phyloP scores from a whole-genome alignment of 176 grass and related monocot genomes.

The Oryza australiensis region DNA sequence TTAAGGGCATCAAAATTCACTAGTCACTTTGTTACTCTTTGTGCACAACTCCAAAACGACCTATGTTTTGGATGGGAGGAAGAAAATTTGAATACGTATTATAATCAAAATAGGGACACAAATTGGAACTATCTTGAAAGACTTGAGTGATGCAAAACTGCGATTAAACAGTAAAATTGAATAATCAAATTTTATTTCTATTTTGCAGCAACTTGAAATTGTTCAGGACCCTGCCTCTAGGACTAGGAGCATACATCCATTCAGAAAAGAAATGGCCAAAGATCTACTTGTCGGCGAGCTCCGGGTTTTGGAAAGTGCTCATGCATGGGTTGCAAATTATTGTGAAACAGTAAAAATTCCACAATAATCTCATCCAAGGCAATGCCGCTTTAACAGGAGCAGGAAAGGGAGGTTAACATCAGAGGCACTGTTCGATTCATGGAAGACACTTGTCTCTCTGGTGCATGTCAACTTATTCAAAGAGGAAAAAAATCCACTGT shows the following conservation, averaged over 20 bases:
- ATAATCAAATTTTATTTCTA: slow-evolving; percentile 2
- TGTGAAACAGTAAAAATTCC: slow-evolving; percentile 32
- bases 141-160: neutral
- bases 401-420: neutral
- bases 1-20: too few relatives aligned
- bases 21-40: too few relatives aligned
- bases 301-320: slow-evolving; percentile 45
- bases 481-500: neutral
- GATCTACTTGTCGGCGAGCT: slow-evolving; percentile 71
- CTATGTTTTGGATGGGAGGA: too few relatives aligned
- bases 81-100: neutral
- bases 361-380: neutral
- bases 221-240: slow-evolving; percentile 5
- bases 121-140: neutral
- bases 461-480: neutral
- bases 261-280: slow-evolving; percentile 68
- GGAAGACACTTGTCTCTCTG: neutral
- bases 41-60: too few relatives aligned
- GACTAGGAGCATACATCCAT: slow-evolving; percentile 21
- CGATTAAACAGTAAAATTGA: neutral
- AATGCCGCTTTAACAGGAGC: neutral
- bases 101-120: neutral
- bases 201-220: slow-evolving; percentile 56
- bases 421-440: neutral
- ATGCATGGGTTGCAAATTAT: slow-evolving; percentile 50